Conservation (phyloP, 176 grass and related monocot species). For the Stipa capillata region DNA sequence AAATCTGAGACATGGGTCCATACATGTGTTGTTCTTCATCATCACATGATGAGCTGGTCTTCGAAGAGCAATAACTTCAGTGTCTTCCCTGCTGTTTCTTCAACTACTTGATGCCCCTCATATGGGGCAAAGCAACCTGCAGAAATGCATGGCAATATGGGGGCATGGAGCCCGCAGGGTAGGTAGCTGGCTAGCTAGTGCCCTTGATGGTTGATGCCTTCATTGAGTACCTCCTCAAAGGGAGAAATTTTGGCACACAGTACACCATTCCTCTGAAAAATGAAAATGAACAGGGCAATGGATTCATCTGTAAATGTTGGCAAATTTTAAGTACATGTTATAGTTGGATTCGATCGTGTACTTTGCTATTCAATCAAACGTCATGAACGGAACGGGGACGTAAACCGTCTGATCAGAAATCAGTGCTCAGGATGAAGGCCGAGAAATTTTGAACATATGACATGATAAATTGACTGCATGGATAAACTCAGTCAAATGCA, state of each 20-base stretch:
- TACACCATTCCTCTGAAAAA: not conserved
- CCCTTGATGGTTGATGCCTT: slow-evolving; percentile 7
- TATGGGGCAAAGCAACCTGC: slow-evolving; percentile 34
- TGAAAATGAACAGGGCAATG: not conserved
- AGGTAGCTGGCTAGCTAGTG: slow-evolving; percentile 17
- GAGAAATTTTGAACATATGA: not conserved
- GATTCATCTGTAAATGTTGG: slow-evolving; percentile 6
- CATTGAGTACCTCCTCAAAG: not conserved
- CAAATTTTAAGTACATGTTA: not conserved
- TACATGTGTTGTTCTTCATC: slow-evolving; percentile 12
- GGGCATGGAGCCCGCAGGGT: slow-evolving; percentile 15
- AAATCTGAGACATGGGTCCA: slow-evolving; percentile 33
- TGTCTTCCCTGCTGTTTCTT: slow-evolving; percentile 28
- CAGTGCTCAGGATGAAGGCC: not conserved
- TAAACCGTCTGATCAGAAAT: not conserved
- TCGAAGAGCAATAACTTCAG: slow-evolving; percentile 30
- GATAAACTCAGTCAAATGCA: slow-evolving; percentile 11
- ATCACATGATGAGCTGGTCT: slow-evolving; percentile 39
- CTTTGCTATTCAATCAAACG: not conserved
- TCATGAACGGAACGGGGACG: not conserved
- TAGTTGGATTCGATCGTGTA: not conserved
- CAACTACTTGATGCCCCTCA: slow-evolving; percentile 43
- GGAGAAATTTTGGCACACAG: not conserved
- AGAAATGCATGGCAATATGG: slow-evolving; percentile 29
- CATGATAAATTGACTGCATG: slow-evolving; percentile 14